phyloP scores from a whole-genome alignment of 495 filamentous ascomycete species.

The Hypoxylon trugodes region DNA sequence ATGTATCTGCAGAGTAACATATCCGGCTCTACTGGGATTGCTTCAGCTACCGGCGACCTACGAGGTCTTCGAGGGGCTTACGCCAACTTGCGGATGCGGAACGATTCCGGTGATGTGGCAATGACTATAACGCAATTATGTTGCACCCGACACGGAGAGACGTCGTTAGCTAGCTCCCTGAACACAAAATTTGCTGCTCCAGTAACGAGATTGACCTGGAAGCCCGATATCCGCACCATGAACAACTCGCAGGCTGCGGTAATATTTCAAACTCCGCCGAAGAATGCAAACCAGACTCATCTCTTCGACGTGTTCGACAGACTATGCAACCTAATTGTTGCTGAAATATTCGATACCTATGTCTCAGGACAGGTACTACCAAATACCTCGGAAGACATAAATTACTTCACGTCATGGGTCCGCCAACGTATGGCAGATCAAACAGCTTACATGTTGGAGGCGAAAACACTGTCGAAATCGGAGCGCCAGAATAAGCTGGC shows the following conservation, averaged over 20 bases:
- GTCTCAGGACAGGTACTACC: background rate
- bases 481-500: background rate
- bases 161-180: background rate
- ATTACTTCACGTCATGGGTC: constrained; percentile 22
- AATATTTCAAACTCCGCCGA: constrained; percentile 16
- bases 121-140: constrained; percentile 16
- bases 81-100: constrained; percentile 4
- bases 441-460: background rate
- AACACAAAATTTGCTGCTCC: constrained; percentile 11
- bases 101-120: constrained; percentile 5
- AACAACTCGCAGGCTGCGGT: background rate
- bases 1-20: constrained; percentile 2
- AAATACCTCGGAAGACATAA: background rate
- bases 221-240: constrained; percentile 27
- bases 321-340: background rate
- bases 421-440: background rate
- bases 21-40: background rate
- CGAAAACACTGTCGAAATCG: background rate
- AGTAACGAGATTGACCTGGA: constrained; percentile 22
- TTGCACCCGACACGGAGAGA: constrained; percentile 5
- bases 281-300: constrained; percentile 2
- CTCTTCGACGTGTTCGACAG: background rate
- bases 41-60: constrained; percentile 6
- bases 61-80: constrained; percentile 11
- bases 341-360: background rate